These are phyloP conservation scores for Lipomyces chichibuensis DNA, from an alignment of 805 yeast genomes.

Conservation along the genomic window DNA sequence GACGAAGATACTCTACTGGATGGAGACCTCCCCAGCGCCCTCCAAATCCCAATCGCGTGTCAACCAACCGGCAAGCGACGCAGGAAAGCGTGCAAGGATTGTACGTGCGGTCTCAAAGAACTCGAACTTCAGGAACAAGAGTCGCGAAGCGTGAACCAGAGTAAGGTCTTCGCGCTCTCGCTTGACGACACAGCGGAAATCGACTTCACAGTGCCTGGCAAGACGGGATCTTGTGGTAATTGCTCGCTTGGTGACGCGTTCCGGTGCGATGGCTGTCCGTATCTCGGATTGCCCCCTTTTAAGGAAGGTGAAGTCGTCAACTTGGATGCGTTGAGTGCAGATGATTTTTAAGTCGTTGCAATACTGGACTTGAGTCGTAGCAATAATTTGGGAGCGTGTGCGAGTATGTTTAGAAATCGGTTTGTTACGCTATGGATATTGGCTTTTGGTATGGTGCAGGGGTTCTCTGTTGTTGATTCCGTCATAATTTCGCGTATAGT, in stretches of 20 bases:
- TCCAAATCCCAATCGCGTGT: conserved; percentile 39
- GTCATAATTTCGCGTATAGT: neutral
- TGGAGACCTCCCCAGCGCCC: conserved; percentile 46
- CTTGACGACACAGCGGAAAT: conserved; percentile 81
- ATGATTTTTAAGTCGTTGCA: conserved; percentile 18
- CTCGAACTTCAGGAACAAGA: conserved; percentile 59
- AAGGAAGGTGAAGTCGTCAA: conserved; percentile 93
- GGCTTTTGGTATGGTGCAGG: neutral
- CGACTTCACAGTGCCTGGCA: conserved; percentile 95
- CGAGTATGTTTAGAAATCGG: neutral
- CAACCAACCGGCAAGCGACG: conserved; percentile 46
- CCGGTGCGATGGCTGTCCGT: conserved; percentile 98
- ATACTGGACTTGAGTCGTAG: neutral
- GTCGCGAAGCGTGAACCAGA: conserved; percentile 47
- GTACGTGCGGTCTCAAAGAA: conserved; percentile 96
- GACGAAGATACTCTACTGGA: conserved; percentile 61
- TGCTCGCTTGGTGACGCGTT: conserved; percentile 98
- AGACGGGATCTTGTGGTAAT: conserved; percentile 89
- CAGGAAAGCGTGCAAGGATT: conserved; percentile 95
- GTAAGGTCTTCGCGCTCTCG: conserved; percentile 58
- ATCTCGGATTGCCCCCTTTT: conserved; percentile 94
- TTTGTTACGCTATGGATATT: neutral
- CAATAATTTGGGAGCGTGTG: neutral
- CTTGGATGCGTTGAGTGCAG: conserved; percentile 52
- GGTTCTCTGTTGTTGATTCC: neutral